These are phyloP conservation scores for Sonneratia alba DNA, from an alignment of 345 rosid species.

Conservation along the genomic window DNA sequence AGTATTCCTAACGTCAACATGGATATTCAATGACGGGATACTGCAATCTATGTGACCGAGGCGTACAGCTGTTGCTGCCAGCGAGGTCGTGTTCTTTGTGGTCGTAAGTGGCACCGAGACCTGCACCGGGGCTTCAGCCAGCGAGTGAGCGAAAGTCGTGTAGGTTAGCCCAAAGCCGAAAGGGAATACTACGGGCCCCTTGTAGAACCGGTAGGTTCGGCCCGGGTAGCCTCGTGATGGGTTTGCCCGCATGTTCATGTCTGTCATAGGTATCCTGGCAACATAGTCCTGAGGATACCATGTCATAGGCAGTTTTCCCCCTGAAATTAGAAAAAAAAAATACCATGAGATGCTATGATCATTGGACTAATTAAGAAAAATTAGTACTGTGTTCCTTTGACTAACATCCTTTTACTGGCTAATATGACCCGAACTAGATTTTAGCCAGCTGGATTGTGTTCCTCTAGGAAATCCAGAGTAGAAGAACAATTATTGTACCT, in stretches of 20 bases:
- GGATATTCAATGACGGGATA: constrained; percentile 26
- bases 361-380: too few species aligned
- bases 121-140: constrained; percentile 33
- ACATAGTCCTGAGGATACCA: constrained; percentile 84
- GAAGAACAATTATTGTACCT: constrained; percentile 23
- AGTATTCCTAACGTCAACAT: constrained; percentile 55
- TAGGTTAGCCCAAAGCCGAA: constrained; percentile 76
- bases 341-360: neutral
- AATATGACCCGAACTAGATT: too few species aligned
- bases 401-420: too few species aligned
- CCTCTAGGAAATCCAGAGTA: neutral
- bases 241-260: constrained; percentile 68
- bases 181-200: constrained; percentile 79
- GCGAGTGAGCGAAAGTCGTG: constrained; percentile 37
- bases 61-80: constrained; percentile 27
- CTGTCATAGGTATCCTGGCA: constrained; percentile 71
- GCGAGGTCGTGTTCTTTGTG: constrained; percentile 23
- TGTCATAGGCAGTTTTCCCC: constrained; percentile 90
- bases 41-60: constrained; percentile 53
- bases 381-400: too few species aligned
- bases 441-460: too few species aligned
- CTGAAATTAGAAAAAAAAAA: constrained; percentile 17
- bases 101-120: constrained; percentile 26
- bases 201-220: constrained; percentile 85
- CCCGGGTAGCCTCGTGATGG: constrained; percentile 66